Percentiles rank a stretch among this genome's conserved stretches.
These are phyloP conservation scores for Marchantia polymorpha DNA, from an alignment of 225 moss, liverwort and hornwort genomes.

Conservation along the genomic window DNA sequence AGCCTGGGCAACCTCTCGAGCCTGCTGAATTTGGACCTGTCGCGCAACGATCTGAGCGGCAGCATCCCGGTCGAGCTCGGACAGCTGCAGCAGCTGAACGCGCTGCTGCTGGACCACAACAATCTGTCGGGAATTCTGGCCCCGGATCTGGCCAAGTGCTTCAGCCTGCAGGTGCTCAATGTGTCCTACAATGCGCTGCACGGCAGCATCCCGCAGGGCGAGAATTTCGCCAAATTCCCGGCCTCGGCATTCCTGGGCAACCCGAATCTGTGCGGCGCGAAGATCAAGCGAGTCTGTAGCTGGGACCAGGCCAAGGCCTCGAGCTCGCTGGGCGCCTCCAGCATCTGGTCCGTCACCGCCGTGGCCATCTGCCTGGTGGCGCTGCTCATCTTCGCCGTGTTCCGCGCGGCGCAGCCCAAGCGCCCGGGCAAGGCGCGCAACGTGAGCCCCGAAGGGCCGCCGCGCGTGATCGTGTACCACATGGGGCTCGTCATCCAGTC, in stretches of 20 bases:
- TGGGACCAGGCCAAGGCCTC: conserved; percentile 43
- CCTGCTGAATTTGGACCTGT: conserved; percentile 61
- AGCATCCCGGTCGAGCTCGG: conserved; percentile 66
- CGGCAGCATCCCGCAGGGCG: conserved; percentile 59
- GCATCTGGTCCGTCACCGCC: conserved; percentile 85
- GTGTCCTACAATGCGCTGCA: conserved; percentile 79
- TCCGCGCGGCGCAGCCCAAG: conserved; percentile 60
- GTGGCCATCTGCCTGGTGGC: conserved; percentile 68
- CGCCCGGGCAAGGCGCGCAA: conserved; percentile 57
- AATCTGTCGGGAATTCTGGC: conserved; percentile 75
- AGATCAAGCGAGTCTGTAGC: conserved; percentile 47
- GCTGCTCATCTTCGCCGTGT: conserved; percentile 55
- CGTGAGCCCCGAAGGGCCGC: conserved; percentile 61
- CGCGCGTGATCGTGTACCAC: conserved; percentile 78
- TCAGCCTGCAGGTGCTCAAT: conserved; percentile 54
- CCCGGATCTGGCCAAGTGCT: conserved; percentile 60
- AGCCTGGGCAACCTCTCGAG: conserved; percentile 68
- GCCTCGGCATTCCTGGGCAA: conserved; percentile 52
- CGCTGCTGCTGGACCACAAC: conserved; percentile 71
- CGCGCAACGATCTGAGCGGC: conserved; percentile 57
- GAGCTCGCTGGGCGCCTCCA: conserved; percentile 55
- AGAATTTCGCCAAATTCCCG: conserved; percentile 59
- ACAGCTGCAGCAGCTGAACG: conserved; percentile 60
- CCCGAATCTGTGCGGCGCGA: conserved; percentile 41
- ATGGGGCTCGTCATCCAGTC: conserved; percentile 87